These are phyloP conservation scores for Nicotiana attenuata DNA, from an alignment of 257 asterid genomes.

Conservation along the genomic window DNA sequence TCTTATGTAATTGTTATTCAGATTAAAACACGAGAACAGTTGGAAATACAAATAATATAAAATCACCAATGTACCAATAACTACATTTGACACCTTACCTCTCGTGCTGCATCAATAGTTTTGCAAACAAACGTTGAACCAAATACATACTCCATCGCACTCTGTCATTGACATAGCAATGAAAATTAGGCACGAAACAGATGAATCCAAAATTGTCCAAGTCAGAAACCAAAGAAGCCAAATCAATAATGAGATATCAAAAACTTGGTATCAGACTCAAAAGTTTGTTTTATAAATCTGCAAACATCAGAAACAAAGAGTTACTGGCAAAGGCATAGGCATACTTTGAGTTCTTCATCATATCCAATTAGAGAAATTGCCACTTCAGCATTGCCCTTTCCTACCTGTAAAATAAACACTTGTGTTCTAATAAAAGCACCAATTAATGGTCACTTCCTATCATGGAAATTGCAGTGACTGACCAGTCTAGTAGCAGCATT, in stretches of 20 bases:
- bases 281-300: not conserved
- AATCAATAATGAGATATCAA: not conserved
- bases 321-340: constrained; percentile 20
- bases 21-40: not conserved
- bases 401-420: constrained; percentile 54
- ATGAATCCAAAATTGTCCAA: not conserved
- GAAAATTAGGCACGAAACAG: constrained; percentile 12
- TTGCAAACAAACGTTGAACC: constrained; percentile 98
- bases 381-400: constrained; percentile 90
- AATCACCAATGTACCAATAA: not conserved
- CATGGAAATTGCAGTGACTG: constrained; percentile 15
- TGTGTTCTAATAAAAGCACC: not conserved
- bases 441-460: not conserved
- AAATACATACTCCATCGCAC: constrained; percentile 90
- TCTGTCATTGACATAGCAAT: constrained; percentile 46
- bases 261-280: not conserved
- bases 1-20: not conserved
- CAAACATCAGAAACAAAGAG: constrained; percentile 9
- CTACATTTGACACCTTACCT: constrained; percentile 41
- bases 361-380: constrained; percentile 94
- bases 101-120: constrained; percentile 72
- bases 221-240: not conserved
- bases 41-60: not conserved
- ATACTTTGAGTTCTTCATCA: constrained; percentile 76
- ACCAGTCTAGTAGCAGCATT: constrained; percentile 79